Conservation (phyloP, 2,329 filamentous ascomycete species). For the Monilinia polystroma region DNA sequence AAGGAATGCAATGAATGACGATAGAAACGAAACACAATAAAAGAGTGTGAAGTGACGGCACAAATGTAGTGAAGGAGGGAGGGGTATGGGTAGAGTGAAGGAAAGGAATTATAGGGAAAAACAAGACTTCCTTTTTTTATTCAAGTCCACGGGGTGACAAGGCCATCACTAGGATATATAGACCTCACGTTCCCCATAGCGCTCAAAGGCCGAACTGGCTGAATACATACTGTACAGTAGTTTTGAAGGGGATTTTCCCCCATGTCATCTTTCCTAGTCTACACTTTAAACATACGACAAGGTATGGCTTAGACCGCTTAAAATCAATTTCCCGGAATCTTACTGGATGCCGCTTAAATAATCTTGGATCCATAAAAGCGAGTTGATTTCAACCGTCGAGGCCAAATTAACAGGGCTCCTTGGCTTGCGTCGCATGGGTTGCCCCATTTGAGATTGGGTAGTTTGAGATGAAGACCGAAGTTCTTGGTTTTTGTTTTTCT, state of each 20-base stretch:
- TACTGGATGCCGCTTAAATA: slow-evolving; percentile 9
- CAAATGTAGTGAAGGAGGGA: slow-evolving; percentile 15
- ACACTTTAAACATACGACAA: slow-evolving; percentile 17
- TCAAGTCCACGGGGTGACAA: slow-evolving; percentile 15
- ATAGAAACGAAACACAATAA: slow-evolving; percentile 13
- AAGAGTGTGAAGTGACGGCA: slow-evolving; percentile 15
- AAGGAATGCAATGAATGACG: slow-evolving; percentile 12
- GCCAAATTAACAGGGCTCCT: slow-evolving; percentile 4
- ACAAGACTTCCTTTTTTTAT: slow-evolving; percentile 8
- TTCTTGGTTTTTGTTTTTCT: slow-evolving; percentile 5
- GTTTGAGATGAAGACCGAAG: slow-evolving; percentile 8
- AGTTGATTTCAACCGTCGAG: neutral
- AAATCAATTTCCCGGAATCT: slow-evolving; percentile 13
- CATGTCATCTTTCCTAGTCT: slow-evolving; percentile 10
- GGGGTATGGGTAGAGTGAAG: slow-evolving; percentile 9
- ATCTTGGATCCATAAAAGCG: slow-evolving; percentile 15
- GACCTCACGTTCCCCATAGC: slow-evolving; percentile 18
- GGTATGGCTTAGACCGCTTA: slow-evolving; percentile 15
- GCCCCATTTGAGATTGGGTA: slow-evolving; percentile 16
- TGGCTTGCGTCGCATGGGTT: slow-evolving; percentile 16
- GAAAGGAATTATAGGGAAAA: slow-evolving; percentile 19
- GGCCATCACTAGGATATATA: slow-evolving; percentile 18
- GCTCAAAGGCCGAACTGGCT: slow-evolving; percentile 17
- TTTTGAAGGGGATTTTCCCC: slow-evolving; percentile 11
- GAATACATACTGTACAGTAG: neutral